These are phyloP conservation scores for Rhododendron mucronatum DNA, from an alignment of 148 eudicot genomes.

Conservation along the genomic window DNA sequence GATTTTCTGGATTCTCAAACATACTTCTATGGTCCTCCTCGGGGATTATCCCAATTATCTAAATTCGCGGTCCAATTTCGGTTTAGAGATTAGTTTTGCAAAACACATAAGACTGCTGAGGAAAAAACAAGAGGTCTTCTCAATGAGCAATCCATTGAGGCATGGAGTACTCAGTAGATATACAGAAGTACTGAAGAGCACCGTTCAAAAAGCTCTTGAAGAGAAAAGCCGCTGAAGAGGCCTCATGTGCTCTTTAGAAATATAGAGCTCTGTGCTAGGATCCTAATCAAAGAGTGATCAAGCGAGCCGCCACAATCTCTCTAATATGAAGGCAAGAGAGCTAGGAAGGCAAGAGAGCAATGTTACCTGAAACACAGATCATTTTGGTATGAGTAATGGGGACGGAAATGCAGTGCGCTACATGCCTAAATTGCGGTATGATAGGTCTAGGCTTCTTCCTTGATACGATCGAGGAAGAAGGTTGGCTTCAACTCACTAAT, in stretches of 20 bases:
- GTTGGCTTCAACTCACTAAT: not conserved
- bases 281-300: not conserved
- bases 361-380: not conserved
- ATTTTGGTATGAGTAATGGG: not conserved
- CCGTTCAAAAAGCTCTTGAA: not conserved
- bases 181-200: too few relatives aligned
- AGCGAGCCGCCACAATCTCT: not conserved
- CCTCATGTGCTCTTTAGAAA: not conserved
- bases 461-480: not conserved
- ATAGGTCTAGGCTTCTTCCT: not conserved
- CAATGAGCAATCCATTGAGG: not conserved
- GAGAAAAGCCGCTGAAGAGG: not conserved
- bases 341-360: not conserved
- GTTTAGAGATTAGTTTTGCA: not conserved
- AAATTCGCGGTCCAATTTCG: not conserved
- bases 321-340: not conserved
- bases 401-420: not conserved
- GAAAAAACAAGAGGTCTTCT: not conserved
- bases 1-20: too few relatives aligned
- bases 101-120: not conserved
- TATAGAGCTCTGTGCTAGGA: not conserved
- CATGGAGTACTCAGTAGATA: not conserved
- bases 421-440: not conserved
- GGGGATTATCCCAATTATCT: too few relatives aligned
- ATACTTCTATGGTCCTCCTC: too few relatives aligned